Evolutionary conservation across 2,329 filamentous ascomycete genomes (phyloP).

Genomic region (Calonectria ilicicola): DNA sequence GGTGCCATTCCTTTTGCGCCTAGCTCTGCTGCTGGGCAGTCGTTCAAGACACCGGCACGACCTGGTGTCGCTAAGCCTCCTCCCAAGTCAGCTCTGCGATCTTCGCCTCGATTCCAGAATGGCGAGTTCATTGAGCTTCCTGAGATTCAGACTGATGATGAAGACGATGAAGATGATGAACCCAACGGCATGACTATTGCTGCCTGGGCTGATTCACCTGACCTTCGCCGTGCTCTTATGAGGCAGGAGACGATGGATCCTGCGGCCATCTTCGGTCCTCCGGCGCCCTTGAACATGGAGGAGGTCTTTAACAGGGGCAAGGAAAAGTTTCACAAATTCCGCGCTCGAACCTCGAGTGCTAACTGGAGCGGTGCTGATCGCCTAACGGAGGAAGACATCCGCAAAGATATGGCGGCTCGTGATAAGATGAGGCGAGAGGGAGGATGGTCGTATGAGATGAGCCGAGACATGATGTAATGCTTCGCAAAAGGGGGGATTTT

Average conservation of each 20-base stretch:
- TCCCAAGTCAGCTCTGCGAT: conserved; percentile 71
- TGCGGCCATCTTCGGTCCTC: conserved; percentile 87
- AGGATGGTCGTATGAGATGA: conserved; percentile 81
- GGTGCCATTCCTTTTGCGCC: conserved; percentile 91
- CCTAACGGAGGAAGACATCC: conserved; percentile 89
- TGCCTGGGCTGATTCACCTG: conserved; percentile 90
- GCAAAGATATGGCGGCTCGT: conserved; percentile 81
- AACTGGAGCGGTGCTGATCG: conserved; percentile 89
- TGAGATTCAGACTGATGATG: conserved; percentile 94
- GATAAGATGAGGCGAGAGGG: conserved; percentile 85
- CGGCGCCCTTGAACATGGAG: conserved; percentile 91
- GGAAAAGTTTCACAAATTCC: conserved; percentile 87
- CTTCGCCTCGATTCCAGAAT: conserved; percentile 88
- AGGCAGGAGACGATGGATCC: conserved; percentile 90
- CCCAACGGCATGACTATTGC: conserved; percentile 70
- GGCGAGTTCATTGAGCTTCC: conserved; percentile 93
- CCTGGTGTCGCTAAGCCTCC: conserved; percentile 66
- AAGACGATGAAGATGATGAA: conserved; percentile 81
- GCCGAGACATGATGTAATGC: conserved; percentile 57
- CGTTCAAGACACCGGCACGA: conserved; percentile 79
- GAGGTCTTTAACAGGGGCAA: conserved; percentile 94
- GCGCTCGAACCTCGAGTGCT: conserved; percentile 90
- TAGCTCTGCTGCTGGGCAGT: conserved; percentile 65
- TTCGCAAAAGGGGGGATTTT: conserved; percentile 17
- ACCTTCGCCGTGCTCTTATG: conserved; percentile 79